These are phyloP conservation scores for Coleophoma eucalyptorum DNA, from an alignment of 2,329 filamentous ascomycete species.

Conservation along the genomic window DNA sequence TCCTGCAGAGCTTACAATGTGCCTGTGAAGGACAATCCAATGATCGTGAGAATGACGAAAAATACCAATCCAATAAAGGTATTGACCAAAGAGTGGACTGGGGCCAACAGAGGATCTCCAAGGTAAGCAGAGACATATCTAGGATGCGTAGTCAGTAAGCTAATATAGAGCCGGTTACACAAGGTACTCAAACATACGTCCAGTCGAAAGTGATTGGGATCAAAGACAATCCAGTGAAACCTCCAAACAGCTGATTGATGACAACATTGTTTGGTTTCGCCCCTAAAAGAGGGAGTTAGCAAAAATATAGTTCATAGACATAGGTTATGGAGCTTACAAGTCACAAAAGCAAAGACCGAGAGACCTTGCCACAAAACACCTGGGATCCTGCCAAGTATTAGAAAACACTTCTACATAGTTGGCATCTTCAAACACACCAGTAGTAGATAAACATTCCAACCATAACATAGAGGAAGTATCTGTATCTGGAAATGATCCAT, in stretches of 20 bases:
- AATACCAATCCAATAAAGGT: slow-evolving; percentile 62
- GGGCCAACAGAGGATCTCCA: slow-evolving; percentile 59
- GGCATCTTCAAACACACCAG: slow-evolving; percentile 39
- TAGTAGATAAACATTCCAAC: slow-evolving; percentile 43
- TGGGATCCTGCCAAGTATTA: slow-evolving; percentile 38
- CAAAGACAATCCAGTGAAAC: slow-evolving; percentile 59
- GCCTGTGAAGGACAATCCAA: slow-evolving; percentile 60
- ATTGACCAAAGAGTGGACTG: slow-evolving; percentile 72
- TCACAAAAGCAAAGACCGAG: slow-evolving; percentile 65
- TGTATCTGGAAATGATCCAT: slow-evolving; percentile 58
- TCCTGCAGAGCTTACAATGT: slow-evolving; percentile 32
- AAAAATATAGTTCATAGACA: neutral
- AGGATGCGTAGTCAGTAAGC: neutral
- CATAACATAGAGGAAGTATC: slow-evolving; percentile 39
- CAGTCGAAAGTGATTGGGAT: slow-evolving; percentile 72
- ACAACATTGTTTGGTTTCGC: slow-evolving; percentile 64
- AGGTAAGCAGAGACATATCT: slow-evolving; percentile 39
- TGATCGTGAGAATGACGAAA: slow-evolving; percentile 59
- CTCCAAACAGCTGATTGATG: slow-evolving; percentile 72
- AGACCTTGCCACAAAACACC: slow-evolving; percentile 21
- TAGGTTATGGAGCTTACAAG: slow-evolving; percentile 37
- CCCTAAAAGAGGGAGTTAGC: slow-evolving; percentile 21
- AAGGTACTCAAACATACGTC: slow-evolving; percentile 49
- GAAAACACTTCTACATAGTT: slow-evolving; percentile 44
- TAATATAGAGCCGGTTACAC: too few relatives aligned